Base-by-base conservation (phyloP, 768 basidiomycete species). In the Boletus pseudo-olivaceus region DNA sequence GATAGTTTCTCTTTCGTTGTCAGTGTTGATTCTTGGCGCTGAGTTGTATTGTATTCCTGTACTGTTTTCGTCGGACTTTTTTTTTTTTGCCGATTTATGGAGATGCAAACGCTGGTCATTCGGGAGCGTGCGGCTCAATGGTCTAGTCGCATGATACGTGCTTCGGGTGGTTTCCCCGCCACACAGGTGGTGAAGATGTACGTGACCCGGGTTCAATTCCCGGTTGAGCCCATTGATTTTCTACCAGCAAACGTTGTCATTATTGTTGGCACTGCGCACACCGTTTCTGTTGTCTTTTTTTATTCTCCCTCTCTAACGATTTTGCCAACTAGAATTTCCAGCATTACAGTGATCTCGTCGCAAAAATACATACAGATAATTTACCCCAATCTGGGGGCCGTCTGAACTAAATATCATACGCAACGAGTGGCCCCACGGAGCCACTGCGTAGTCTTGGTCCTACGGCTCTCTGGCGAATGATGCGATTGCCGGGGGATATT, bases 191-290 rank as follows among this genome's bases (percentile, higher is more conserved):
- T 55, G 61, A 68, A 66, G 59, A 68, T 69, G 66, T 69, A 68
- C 67, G 67, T 69, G 67, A 66, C 67, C 67, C 67, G 67, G 67
- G 67, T 69, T 69, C 67, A 68, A 70, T 69, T 70, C 67, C 67
- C 64, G 68, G 67, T 69, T 67, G 65, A 47, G 44, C 49, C 57
- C 57, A 30, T 15, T 39, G 46, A 44, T 64, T 59, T 60, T 46
- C 19, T 7, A 6, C 19, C 12, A 45, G 4, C 19, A 1, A 1
- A 19, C 19, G 17, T 37, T 12, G 11, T 11, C 32, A 12, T 33
- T 12, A 33, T 33, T 33, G 33, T 1, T 33, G 5, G 33, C 33
- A 35, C 5, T 15, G 34, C 14, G 33, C 33, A 15, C 19, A 7
- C 4, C 10, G 6, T 23, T 15, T 23, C 29, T 15, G 14, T 9